Percentiles rank a stretch among this genome's conserved stretches.
These are phyloP conservation scores for Ceratocystis harringtonii DNA, from an alignment of 2,329 filamentous ascomycete species.

Conservation along the genomic window DNA sequence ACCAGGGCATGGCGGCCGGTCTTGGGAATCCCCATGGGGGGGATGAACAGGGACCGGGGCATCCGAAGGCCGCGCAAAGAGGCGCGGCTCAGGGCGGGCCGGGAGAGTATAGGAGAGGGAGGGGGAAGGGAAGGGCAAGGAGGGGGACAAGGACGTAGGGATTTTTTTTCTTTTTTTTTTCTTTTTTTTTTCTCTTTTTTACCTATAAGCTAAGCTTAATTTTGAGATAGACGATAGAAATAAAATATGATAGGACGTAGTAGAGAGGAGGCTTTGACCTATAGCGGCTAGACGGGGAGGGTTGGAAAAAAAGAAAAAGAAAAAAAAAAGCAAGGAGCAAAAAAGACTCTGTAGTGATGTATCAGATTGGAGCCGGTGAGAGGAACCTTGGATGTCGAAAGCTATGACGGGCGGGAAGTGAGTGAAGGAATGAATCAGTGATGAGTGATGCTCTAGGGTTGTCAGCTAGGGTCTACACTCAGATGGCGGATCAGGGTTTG, in stretches of 20 bases:
- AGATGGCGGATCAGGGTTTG: neutral
- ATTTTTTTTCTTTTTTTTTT: neutral
- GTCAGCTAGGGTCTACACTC: neutral
- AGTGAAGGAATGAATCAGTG: neutral
- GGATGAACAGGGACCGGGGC: constrained; percentile 18
- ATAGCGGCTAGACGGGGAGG: neutral
- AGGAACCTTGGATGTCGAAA: neutral
- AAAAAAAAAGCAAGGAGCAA: neutral
- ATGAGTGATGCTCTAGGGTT: neutral
- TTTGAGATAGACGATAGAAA: neutral
- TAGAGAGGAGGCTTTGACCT: neutral
- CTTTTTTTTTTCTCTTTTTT: neutral
- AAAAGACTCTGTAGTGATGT: neutral
- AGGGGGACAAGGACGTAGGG: neutral
- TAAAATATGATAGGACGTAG: neutral
- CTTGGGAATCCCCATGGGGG: constrained; percentile 20
- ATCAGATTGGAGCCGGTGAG: constrained; percentile 3
- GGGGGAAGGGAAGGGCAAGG: neutral
- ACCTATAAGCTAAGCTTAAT: too few species aligned
- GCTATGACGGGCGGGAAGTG: neutral
- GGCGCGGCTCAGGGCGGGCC: constrained; percentile 12
- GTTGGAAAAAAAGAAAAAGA: neutral
- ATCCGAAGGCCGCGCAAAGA: constrained; percentile 15
- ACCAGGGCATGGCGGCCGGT: constrained; percentile 34
- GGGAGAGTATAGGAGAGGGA: neutral